phyloP scores from a whole-genome alignment of 129 eudicot genomes.

The Smallanthus sonchifolius region DNA sequence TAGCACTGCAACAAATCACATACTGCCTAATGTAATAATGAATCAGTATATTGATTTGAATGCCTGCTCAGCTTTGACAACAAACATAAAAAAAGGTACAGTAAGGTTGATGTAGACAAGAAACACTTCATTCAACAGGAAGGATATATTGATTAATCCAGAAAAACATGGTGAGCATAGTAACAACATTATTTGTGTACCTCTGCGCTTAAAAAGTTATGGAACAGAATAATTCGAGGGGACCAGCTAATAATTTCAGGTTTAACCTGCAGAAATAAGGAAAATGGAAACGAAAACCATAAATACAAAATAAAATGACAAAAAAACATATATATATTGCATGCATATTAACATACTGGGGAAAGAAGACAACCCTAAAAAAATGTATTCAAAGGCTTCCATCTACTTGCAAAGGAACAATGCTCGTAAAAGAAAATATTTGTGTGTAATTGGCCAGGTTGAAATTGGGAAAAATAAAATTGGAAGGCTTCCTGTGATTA shows the following conservation, averaged over 20 bases:
- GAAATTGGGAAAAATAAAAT: background rate
- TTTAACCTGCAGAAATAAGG: constrained; percentile 54
- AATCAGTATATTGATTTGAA: background rate
- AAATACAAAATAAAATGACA: constrained; percentile 1
- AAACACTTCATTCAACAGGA: background rate
- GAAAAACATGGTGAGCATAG: background rate
- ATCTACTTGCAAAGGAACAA: constrained; percentile 5
- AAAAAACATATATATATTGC: background rate
- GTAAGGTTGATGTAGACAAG: constrained; percentile 3
- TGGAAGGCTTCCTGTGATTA: background rate
- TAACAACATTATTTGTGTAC: constrained; percentile 33
- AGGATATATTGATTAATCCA: background rate
- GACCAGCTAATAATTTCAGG: constrained; percentile 93
- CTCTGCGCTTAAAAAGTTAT: constrained; percentile 78
- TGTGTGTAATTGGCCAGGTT: background rate
- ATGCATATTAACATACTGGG: background rate
- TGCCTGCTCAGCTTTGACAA: background rate
- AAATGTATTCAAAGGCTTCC: background rate
- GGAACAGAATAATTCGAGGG: constrained; percentile 74
- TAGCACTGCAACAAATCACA: background rate
- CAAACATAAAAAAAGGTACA: background rate
- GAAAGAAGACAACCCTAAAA: background rate
- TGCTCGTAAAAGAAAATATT: background rate
- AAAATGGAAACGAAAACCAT: background rate
- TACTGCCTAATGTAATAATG: background rate